Evolutionary conservation across 1,284 basidiomycete genomes (phyloP).

Genomic region (Mycena citricolor): DNA sequence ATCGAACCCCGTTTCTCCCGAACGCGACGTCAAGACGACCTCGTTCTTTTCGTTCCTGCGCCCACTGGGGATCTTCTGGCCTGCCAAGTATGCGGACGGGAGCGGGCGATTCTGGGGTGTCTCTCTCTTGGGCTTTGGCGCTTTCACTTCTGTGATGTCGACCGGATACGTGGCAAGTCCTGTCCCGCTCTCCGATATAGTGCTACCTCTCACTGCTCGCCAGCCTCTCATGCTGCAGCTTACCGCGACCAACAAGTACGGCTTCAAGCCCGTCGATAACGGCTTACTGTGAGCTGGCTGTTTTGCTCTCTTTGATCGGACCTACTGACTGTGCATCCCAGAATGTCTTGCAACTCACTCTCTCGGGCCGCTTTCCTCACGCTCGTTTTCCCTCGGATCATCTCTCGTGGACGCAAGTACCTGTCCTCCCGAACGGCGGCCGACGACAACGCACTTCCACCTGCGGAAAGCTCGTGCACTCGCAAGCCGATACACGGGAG

Average conservation of each 20-base stretch:
- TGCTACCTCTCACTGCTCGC: neutral
- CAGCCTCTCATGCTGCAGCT: conserved; percentile 22
- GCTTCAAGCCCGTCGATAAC: conserved; percentile 15
- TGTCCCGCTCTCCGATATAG: neutral
- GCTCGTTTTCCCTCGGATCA: conserved; percentile 6
- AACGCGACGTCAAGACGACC: no score
- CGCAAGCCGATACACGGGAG: conserved; percentile 9
- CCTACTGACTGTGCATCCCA: no score
- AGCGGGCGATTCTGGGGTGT: conserved; percentile 13
- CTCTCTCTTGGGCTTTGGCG: conserved; percentile 13
- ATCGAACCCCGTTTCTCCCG: no score
- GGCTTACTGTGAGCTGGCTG: conserved; percentile 13
- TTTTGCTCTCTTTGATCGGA: neutral
- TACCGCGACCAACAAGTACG: conserved; percentile 20
- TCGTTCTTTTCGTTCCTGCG: conserved; percentile 9
- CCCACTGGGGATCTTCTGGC: conserved; percentile 14
- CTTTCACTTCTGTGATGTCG: conserved; percentile 13
- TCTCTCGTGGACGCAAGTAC: conserved; percentile 7
- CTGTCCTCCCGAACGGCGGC: no score
- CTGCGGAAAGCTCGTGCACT: neutral
- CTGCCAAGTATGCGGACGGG: conserved; percentile 8
- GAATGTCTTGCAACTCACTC: conserved; percentile 8
- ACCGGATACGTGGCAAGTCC: conserved; percentile 16
- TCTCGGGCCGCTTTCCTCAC: conserved; percentile 11
- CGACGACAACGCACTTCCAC: neutral